Base-by-base conservation (phyloP, 2,329 filamentous ascomycete species). In the Aspergillus tubingensis region DNA sequence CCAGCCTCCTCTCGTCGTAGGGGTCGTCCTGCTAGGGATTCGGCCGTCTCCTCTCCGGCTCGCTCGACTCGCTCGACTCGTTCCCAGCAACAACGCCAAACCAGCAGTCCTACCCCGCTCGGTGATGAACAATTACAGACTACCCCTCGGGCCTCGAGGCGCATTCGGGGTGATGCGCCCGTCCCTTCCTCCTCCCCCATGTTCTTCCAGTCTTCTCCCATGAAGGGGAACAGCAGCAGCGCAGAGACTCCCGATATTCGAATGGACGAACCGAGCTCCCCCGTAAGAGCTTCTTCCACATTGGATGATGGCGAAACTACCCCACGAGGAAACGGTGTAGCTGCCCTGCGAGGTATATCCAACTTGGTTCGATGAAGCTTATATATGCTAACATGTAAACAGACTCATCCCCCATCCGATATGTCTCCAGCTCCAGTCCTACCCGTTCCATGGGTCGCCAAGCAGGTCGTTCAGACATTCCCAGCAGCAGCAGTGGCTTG, bases 351-450 rank as follows among this genome's bases (percentile, higher is more conserved):
- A 77, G 79, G 79, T 81, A 75, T 57, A 67, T n/a, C 25, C n/a
- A 7, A 5, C 21, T 30, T 17, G 13, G n/a, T 19, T 4, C 3
- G 27, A 38, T 47, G 7, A 21, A 17, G 6, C 19, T 27, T 3
- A 41, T 32, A 5, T 5, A 27, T 57, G 25, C 53, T 61, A 21
- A 65, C 48, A 25, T 19, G 56, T 8, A 17, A 54, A 2, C 67
- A 96, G 94, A 93, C 71, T 98, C 94, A 0, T 98, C 94, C 1
- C 94, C 94, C 1, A 91, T 98, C 67, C 87, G 88, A 74, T 98
- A 97, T 74, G 91, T 91, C 59, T 88, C 92, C 38, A 96, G 92
- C 76, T 96, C 94, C 39, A 96, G 91, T 72, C 91, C 92, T 25
- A 88, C 86, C n/a, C 86, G 86, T 71, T 72, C 80, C 64, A 78